Evolutionary conservation across 345 rosid species (phyloP), one percentile per base, ranked within the genome.

Genomic region (Erodium maritimum): DNA sequence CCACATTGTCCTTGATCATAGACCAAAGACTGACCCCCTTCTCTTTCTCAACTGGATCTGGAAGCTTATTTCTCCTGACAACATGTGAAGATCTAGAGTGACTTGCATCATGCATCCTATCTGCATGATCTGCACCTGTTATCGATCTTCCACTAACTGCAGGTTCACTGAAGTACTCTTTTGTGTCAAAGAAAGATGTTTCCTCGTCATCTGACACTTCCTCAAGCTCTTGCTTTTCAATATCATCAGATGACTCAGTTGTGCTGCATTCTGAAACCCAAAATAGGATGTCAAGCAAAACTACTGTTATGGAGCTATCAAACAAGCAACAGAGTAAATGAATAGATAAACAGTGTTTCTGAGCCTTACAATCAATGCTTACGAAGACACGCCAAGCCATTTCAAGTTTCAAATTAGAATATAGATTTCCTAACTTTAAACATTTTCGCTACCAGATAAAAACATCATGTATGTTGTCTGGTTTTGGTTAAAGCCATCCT

Each of bases 1-100:
- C 99, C 59, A 89, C 99, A 52, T 87, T 89, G 82, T 93, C 99
- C 73, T 93, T 93, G 71, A 89, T 93, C 95, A 89, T 80, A 61
- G 97, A 93, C 99, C 99, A 89, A 70, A 93, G 95, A 71, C 96
- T 93, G 22, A 89, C 91, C 55, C 94, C 97, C 79, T 82, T 89
- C 77, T 89, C 97, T 77, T 93, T 87, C 75, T 93, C 99, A 66
- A 82, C 77, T 42, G 99, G 97, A 68, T 79, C 86, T 42, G 97
- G 99, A 75, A 93, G 96, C 77, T 79, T 87, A 53, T 65, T 68
- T 70, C 99, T 69, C 74, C 97, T 80, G 72, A 75, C 85, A 71
- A 89, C 66, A 22, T 65, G 68, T 5, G 65, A 67, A 71, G 57
- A 70, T 59, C 61, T 74, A 52, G 75, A 69, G 69, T 62, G 65